Conservation (phyloP, 768 basidiomycete genomes). For the Agaricus subrufescens region DNA sequence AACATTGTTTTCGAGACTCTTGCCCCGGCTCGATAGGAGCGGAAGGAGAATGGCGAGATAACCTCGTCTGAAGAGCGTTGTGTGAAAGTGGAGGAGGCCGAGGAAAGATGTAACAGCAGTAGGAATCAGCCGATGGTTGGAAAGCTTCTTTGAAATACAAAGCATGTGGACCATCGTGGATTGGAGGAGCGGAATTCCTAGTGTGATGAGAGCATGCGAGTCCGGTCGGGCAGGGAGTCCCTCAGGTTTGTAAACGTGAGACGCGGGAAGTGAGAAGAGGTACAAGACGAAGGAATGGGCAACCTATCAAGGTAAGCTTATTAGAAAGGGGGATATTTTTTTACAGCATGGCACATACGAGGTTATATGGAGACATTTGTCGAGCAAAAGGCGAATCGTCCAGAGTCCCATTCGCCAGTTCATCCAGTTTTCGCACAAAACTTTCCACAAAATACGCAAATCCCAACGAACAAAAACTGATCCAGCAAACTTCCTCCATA, state of each 20-base stretch:
- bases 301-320: conserved; percentile 37
- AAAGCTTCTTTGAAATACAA: conserved; percentile 58
- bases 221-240: conserved; percentile 61
- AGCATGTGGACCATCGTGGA: conserved; percentile 61
- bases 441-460: conserved; percentile 60
- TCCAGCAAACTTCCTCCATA: conserved; percentile 69
- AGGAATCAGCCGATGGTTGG: conserved; percentile 65
- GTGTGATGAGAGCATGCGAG: conserved; percentile 66
- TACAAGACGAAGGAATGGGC: conserved; percentile 76
- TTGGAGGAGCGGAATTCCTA: conserved; percentile 70
- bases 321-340: background rate
- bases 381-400: conserved; percentile 30
- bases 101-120: conserved; percentile 58
- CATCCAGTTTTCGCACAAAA: conserved; percentile 60
- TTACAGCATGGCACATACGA: conserved; percentile 38
- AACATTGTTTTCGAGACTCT: conserved; percentile 12
- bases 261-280: conserved; percentile 63
- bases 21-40: conserved; percentile 9
- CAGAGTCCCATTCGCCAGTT: conserved; percentile 35
- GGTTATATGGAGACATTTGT: conserved; percentile 45
- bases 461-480: conserved; percentile 66
- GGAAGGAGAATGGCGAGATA: conserved; percentile 33
- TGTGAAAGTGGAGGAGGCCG: conserved; percentile 64
- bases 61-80: conserved; percentile 24
- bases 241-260: conserved; percentile 41